Conservation (phyloP, 139 green algal genomes). For the Yamagishiella unicocca region DNA sequence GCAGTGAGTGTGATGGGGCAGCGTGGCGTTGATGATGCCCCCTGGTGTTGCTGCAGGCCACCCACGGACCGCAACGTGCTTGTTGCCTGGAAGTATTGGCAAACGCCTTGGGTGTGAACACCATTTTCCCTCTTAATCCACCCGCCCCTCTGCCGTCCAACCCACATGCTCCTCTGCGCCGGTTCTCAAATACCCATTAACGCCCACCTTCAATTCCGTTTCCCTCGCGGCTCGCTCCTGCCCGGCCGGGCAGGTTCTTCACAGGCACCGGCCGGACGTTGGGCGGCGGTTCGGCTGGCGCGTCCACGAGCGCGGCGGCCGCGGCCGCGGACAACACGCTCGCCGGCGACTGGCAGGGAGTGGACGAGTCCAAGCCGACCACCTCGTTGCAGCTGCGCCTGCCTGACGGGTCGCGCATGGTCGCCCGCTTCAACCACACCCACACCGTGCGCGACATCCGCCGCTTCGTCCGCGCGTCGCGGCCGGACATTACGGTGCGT, state of each 20-base stretch:
- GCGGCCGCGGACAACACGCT: neutral
- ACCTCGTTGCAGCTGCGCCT: slow-evolving; percentile 92
- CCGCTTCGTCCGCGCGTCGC: slow-evolving; percentile 82
- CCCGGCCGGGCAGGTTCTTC: slow-evolving; percentile 86
- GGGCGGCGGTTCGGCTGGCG: slow-evolving; percentile 14
- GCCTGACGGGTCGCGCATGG: slow-evolving; percentile 83
- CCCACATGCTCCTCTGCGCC: too few relatives aligned
- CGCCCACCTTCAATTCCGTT: too few relatives aligned
- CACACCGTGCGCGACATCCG: slow-evolving; percentile 89
- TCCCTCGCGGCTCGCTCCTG: too few relatives aligned
- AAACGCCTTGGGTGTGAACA: too few relatives aligned
- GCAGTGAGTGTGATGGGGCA: slow-evolving; percentile 53
- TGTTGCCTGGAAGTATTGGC: too few relatives aligned
- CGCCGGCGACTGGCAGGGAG: slow-evolving; percentile 78
- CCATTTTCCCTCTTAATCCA: too few relatives aligned
- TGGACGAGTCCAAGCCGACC: slow-evolving; percentile 78
- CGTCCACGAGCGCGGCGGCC: slow-evolving; percentile 20
- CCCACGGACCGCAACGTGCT: too few relatives aligned
- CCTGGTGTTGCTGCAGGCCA: too few relatives aligned
- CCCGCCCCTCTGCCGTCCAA: too few relatives aligned
- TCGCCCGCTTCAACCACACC: slow-evolving; percentile 87
- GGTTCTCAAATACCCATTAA: too few relatives aligned
- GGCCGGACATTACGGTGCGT: slow-evolving; percentile 68
- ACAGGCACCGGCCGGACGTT: slow-evolving; percentile 73
- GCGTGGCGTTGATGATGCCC: too few relatives aligned